A percentile compares a stretch with the other conserved stretches of the same genome.
Conservation (phyloP, 768 basidiomycete genomes). For the Mycena filopes region DNA sequence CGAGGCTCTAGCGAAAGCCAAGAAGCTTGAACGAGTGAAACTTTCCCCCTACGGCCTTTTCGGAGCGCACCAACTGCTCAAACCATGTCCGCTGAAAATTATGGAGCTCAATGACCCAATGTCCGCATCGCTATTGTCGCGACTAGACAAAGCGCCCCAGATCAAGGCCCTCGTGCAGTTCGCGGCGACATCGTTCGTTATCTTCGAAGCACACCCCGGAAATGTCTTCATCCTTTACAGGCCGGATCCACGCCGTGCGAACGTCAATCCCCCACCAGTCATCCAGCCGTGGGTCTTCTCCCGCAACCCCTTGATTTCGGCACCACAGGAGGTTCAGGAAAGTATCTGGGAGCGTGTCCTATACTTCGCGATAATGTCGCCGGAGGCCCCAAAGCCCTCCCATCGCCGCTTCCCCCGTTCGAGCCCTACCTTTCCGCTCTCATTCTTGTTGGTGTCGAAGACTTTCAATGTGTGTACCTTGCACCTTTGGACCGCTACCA, state of each 20-base stretch:
- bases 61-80: not conserved
- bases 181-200: not conserved
- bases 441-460: not conserved
- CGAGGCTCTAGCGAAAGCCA: not conserved
- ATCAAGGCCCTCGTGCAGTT: slow-evolving; percentile 1
- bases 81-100: not conserved
- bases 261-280: too few species aligned
- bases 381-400: not conserved
- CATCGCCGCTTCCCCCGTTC: not conserved
- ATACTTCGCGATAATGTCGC: not conserved
- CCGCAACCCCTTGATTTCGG: too few species aligned
- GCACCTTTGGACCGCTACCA: too few species aligned
- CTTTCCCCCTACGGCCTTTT: not conserved
- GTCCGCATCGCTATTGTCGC: not conserved
- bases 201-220: too few species aligned
- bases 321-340: too few species aligned
- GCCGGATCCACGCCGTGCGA: too few species aligned
- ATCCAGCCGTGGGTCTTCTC: too few species aligned
- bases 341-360: too few species aligned
- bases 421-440: too few species aligned
- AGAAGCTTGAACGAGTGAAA: not conserved
- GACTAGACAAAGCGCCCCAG: not conserved
- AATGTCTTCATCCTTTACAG: too few species aligned
- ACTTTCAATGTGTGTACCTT: not conserved
- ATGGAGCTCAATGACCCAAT: not conserved